A percentile compares a stretch with the other conserved stretches of the same genome.
phyloP scores from a whole-genome alignment of 1,284 basidiomycete species.

The Hemileia vastatrix region DNA sequence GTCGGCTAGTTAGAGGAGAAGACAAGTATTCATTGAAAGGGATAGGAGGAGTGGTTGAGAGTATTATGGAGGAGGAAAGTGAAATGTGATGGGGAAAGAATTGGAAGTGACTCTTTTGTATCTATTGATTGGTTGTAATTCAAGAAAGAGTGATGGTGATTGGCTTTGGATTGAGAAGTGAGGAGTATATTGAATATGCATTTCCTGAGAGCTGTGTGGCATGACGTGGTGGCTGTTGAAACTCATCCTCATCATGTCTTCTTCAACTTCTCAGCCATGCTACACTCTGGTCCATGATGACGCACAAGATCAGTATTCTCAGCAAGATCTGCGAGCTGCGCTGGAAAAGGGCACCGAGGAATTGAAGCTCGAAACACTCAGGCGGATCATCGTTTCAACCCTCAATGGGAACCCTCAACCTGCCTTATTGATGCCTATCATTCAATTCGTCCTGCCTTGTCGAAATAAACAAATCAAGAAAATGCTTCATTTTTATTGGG shows the following conservation, averaged over 20 bases:
- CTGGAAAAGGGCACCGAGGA: slow-evolving; percentile 97
- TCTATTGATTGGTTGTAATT: too few species aligned
- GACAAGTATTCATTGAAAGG: too few species aligned
- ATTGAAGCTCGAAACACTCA: slow-evolving; percentile 91
- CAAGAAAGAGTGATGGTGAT: too few species aligned
- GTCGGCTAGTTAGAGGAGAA: too few species aligned
- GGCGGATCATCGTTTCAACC: slow-evolving; percentile 87
- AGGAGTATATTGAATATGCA: too few species aligned
- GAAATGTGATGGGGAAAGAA: too few species aligned
- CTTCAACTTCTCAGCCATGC: slow-evolving; percentile 51
- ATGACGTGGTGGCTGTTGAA: too few species aligned
- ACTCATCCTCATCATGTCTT: slow-evolving; percentile 7
- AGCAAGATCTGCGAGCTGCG: slow-evolving; percentile 64
- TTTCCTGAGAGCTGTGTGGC: too few species aligned
- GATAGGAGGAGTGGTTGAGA: too few species aligned
- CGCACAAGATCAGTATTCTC: slow-evolving; percentile 21
- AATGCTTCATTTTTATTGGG: slow-evolving; percentile 98
- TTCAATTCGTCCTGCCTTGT: slow-evolving; percentile 92
- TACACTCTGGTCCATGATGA: slow-evolving; percentile 74
- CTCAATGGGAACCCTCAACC: slow-evolving; percentile 87
- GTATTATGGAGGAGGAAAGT: too few species aligned
- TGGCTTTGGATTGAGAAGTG: too few species aligned
- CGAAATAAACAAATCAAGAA: slow-evolving; percentile 98
- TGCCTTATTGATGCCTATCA: slow-evolving; percentile 88
- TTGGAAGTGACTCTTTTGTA: too few species aligned